Conservation (phyloP, 768 basidiomycete genomes). For the Naganishia vaughanmartiniae region DNA sequence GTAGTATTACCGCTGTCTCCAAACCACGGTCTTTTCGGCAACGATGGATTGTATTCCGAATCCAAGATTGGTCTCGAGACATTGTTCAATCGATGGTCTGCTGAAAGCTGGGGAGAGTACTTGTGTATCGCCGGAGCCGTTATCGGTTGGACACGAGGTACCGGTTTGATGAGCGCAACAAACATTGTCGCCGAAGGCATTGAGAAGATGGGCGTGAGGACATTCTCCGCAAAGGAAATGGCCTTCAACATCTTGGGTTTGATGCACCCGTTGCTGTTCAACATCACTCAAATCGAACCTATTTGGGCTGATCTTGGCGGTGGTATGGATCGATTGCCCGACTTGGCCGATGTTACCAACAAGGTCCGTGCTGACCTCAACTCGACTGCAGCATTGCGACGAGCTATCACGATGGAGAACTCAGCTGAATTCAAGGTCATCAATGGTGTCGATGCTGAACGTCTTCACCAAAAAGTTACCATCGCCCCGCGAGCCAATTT, state of each 20-base stretch:
- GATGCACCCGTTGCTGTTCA: conserved; percentile 98
- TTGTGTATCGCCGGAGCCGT: conserved; percentile 96
- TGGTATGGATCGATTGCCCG: conserved; percentile 94
- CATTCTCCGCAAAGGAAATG: conserved; percentile 99
- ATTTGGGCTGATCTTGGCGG: conserved; percentile 99
- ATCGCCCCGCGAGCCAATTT: conserved; percentile 97
- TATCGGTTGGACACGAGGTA: conserved; percentile 98
- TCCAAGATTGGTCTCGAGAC: conserved; percentile 98
- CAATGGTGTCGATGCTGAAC: conserved; percentile 87
- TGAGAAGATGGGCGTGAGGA: conserved; percentile 87
- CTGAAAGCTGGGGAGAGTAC: conserved; percentile 99
- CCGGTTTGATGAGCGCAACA: conserved; percentile 91
- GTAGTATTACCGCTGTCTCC: conserved; percentile 96
- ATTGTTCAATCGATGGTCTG: conserved; percentile 94
- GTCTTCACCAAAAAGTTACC: conserved; percentile 83
- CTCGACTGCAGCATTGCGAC: conserved; percentile 86
- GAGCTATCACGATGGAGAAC: conserved; percentile 89
- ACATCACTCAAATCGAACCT: conserved; percentile 97
- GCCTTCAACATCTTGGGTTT: conserved; percentile 99
- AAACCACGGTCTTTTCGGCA: conserved; percentile 96
- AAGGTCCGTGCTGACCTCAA: conserved; percentile 78
- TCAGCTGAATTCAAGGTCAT: conserved; percentile 89
- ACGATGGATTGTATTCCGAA: conserved; percentile 96
- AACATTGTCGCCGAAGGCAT: conserved; percentile 92
- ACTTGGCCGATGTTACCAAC: conserved; percentile 84